phyloP scores from a whole-genome alignment of 2,329 filamentous ascomycete genomes.

The Calonectria montana region DNA sequence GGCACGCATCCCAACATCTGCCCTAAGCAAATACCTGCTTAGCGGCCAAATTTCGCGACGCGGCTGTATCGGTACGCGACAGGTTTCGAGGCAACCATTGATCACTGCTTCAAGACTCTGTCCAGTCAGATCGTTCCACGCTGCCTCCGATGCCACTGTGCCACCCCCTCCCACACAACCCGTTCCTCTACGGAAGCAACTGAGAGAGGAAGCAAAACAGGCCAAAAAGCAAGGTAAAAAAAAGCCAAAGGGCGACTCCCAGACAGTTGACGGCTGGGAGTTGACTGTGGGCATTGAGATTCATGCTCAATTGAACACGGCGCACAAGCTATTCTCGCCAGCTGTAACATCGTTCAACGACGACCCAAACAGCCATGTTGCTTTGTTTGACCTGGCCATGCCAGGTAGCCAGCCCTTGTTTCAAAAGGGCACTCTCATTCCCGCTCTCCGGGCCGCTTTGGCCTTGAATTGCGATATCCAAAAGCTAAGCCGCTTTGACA shows the following conservation, averaged over 20 bases:
- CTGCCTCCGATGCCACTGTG: conserved; percentile 39
- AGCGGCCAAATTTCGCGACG: conserved; percentile 54
- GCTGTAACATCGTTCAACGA: conserved; percentile 74
- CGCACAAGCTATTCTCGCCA: conserved; percentile 87
- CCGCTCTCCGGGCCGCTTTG: conserved; percentile 89
- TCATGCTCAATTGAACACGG: conserved; percentile 93
- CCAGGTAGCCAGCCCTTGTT: conserved; percentile 91
- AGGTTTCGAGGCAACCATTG: conserved; percentile 28
- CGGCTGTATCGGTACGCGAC: conserved; percentile 52
- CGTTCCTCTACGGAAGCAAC: conserved; percentile 74
- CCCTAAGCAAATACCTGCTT: conserved; percentile 62
- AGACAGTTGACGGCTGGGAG: conserved; percentile 80
- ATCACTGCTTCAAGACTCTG: conserved; percentile 24
- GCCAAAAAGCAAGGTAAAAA: conserved; percentile 72
- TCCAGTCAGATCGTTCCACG: conserved; percentile 46
- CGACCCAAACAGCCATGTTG: conserved; percentile 85
- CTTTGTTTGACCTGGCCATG: conserved; percentile 88
- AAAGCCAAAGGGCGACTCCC: conserved; percentile 57
- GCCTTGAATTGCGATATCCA: conserved; percentile 86
- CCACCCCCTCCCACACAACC: conserved; percentile 33
- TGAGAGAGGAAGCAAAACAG: conserved; percentile 78
- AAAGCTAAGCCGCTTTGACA: conserved; percentile 83
- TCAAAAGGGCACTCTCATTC: conserved; percentile 84
- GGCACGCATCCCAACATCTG: conserved; percentile 56
- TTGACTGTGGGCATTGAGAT: conserved; percentile 97